Evolutionary conservation across 495 filamentous ascomycete species (phyloP), one percentile per base, ranked within the genome.

Genomic region (Tuber umbilicatum): DNA sequence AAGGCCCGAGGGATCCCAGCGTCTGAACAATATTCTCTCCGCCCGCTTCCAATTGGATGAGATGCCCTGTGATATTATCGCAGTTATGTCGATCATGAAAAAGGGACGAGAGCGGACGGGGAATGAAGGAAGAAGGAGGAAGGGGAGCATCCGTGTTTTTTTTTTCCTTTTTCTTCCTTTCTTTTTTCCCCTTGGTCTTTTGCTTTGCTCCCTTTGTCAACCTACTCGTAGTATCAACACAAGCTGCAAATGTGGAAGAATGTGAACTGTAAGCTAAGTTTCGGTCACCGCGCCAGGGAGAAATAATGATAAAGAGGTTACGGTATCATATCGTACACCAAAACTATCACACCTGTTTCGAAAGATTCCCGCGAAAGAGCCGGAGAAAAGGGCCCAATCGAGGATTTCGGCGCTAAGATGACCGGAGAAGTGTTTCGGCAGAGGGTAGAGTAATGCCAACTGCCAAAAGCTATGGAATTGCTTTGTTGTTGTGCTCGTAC

Each of bases 31-130:
- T 16, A 64, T 64, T 64, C 55, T 35, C 55, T 64, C 55, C 55
- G 27, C 55, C 27, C 55, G 55, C 31, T 27, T 35, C 55, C 55
- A 64, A 64, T 64, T 64, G 55, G 55, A 3, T 64, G 55, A 64
- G 27, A 31, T 64, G 55, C 27, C 55, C 55, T 64, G 27, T 35
- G 55, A 64, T 64, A 64, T 64, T 64, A 64, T 64, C 27, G 31
- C 55, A 64, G 10, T 64, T 64, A 64, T 64, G 55, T 35, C 55
- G 55, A 64, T 64, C 55, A 64, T 64, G 14, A 64, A 64, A 64
- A 64, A 31, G 55, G 55, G 55, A 64, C 55, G 55, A 64, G 55
- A 64, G 27, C 27, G 5, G 27, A 64, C 14, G 27, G 55, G 27
- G 55, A 64, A 35, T 64, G 55, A 64, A 64, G 27, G 55, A 17